These are phyloP conservation scores for Candida sithepensis DNA, from an alignment of 805 yeast genomes.

Conservation along the genomic window DNA sequence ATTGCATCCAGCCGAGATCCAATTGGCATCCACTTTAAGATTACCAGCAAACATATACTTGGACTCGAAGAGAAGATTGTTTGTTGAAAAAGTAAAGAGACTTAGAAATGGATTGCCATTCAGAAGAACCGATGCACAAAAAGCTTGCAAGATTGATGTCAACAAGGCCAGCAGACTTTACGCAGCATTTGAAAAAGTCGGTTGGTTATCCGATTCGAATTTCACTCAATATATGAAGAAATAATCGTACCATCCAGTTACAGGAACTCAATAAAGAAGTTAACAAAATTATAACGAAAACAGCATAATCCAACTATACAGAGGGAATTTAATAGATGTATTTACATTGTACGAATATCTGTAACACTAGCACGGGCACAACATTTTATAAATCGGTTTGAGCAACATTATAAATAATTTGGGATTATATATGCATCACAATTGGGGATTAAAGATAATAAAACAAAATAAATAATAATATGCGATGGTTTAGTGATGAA, in stretches of 20 bases:
- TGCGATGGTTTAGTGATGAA: too few relatives aligned
- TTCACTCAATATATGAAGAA: constrained; percentile 36
- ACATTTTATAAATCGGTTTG: constrained; percentile 1
- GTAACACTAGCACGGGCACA: not conserved
- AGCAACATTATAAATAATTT: not conserved
- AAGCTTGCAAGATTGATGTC: constrained; percentile 95
- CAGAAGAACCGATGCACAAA: constrained; percentile 96
- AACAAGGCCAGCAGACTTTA: constrained; percentile 90
- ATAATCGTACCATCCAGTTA: not conserved
- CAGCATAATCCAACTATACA: not conserved
- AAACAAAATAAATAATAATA: too few relatives aligned
- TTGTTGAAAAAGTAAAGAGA: constrained; percentile 83
- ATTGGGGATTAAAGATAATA: too few relatives aligned
- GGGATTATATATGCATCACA: not conserved
- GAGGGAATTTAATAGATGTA: not conserved
- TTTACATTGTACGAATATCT: constrained; percentile 1
- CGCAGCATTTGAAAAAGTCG: constrained; percentile 87
- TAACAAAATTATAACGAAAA: not conserved
- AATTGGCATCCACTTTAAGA: constrained; percentile 82
- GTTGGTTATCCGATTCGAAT: constrained; percentile 81
- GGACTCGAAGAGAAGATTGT: constrained; percentile 77
- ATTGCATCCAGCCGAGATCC: constrained; percentile 89
- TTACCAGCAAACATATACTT: constrained; percentile 82
- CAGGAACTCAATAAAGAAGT: not conserved
- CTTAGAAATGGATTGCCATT: constrained; percentile 69